These are phyloP conservation scores for Aspergillus neotritici DNA, from an alignment of 2,329 filamentous ascomycete genomes.

Conservation along the genomic window DNA sequence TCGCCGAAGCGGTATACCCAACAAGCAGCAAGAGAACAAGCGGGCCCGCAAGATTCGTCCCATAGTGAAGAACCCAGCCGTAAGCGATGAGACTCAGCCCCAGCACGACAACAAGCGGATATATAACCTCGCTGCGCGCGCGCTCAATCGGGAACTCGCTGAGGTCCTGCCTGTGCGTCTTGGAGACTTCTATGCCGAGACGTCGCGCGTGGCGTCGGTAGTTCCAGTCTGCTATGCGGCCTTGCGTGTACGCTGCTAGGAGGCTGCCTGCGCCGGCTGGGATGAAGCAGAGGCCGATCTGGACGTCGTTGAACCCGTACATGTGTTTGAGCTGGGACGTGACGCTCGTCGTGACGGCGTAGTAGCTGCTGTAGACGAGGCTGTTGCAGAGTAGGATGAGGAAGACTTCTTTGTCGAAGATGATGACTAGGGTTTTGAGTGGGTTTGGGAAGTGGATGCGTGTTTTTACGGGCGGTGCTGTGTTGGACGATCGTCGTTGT, in stretches of 20 bases:
- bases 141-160: slow-evolving; percentile 47
- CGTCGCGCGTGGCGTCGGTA: slow-evolving; percentile 56
- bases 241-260: slow-evolving; percentile 24
- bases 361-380: slow-evolving; percentile 42
- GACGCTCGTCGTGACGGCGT: slow-evolving; percentile 39
- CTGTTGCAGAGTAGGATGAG: slow-evolving; percentile 31
- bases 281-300: slow-evolving; percentile 21
- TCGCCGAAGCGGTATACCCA: slow-evolving; percentile 27
- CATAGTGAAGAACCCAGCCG: slow-evolving; percentile 35
- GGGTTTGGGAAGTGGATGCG: slow-evolving; percentile 9
- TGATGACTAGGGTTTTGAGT: slow-evolving; percentile 24
- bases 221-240: slow-evolving; percentile 61
- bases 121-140: slow-evolving; percentile 29
- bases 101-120: slow-evolving; percentile 27
- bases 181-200: slow-evolving; percentile 41
- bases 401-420: slow-evolving; percentile 29
- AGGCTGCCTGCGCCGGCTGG: slow-evolving; percentile 17
- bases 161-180: slow-evolving; percentile 48
- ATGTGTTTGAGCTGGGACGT: slow-evolving; percentile 37
- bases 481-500: too few relatives aligned
- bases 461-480: too few relatives aligned
- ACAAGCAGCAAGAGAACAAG: slow-evolving; percentile 32
- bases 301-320: slow-evolving; percentile 19
- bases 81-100: slow-evolving; percentile 27
- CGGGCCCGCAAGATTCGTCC: slow-evolving; percentile 27